Conservation (phyloP, 2,329 filamentous ascomycete genomes). For the Arthrobotrys megalospora region DNA sequence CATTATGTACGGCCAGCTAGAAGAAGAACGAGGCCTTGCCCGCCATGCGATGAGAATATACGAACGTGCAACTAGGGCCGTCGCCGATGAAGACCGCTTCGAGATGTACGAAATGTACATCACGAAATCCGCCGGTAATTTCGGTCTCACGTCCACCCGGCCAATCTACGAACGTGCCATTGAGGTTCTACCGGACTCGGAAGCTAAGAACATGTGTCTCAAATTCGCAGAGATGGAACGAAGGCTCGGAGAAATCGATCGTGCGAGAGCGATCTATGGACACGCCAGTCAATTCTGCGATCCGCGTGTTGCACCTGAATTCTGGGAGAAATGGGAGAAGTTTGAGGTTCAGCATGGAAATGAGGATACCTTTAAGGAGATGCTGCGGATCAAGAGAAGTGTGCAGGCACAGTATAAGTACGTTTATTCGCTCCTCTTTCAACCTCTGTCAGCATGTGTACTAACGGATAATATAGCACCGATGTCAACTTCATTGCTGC, state of each 20-base stretch:
- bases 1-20: slow-evolving; percentile 97
- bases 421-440: slow-evolving; percentile 64
- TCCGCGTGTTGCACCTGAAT: slow-evolving; percentile 86
- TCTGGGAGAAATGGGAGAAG: slow-evolving; percentile 97
- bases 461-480: slow-evolving; percentile 73
- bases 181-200: slow-evolving; percentile 88
- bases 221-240: slow-evolving; percentile 99
- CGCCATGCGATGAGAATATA: slow-evolving; percentile 99
- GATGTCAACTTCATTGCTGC: slow-evolving; percentile 99
- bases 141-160: slow-evolving; percentile 92
- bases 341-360: slow-evolving; percentile 99
- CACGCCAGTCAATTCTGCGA: slow-evolving; percentile 98
- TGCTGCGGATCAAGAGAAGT: slow-evolving; percentile 96
- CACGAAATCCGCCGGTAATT: slow-evolving; percentile 97
- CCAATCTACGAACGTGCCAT: slow-evolving; percentile 98
- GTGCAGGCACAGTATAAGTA: slow-evolving; percentile 97
- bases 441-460: slow-evolving; percentile 8
- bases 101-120: slow-evolving; percentile 99
- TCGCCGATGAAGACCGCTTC: slow-evolving; percentile 91
- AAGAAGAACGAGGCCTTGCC: slow-evolving; percentile 94
- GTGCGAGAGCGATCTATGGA: slow-evolving; percentile 93
- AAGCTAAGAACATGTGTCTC: slow-evolving; percentile 97
- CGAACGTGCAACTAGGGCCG: slow-evolving; percentile 93
- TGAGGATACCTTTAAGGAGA: slow-evolving; percentile 99
- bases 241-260: slow-evolving; percentile 90